These are phyloP conservation scores for Solanum etuberosum DNA, from an alignment of 257 asterid species.

Conservation along the genomic window DNA sequence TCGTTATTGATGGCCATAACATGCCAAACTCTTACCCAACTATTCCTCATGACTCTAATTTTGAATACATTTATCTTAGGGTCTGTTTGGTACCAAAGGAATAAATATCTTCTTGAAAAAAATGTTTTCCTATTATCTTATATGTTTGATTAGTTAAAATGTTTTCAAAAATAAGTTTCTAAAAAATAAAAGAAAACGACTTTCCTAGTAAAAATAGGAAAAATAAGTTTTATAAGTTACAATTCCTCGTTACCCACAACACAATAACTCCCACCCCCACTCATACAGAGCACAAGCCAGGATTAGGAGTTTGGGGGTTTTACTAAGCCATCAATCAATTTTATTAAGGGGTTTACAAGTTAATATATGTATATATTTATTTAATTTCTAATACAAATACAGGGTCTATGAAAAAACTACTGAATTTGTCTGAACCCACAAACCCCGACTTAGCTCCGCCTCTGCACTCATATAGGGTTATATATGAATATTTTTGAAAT, in stretches of 20 bases:
- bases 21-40: conserved; percentile 1
- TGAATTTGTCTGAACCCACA: too few species aligned
- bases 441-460: not conserved
- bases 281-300: not conserved
- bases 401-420: rapidly evolving
- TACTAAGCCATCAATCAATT: too few species aligned
- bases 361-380: too few species aligned
- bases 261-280: not conserved
- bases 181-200: not conserved
- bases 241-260: not conserved
- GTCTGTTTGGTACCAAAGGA: not conserved
- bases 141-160: not conserved
- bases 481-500: not conserved
- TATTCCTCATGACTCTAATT: not conserved
- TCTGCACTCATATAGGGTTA: not conserved
- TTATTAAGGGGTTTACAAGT: too few species aligned
- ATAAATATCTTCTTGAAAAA: not conserved
- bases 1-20: conserved; percentile 1
- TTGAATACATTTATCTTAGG: not conserved
- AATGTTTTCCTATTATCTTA: not conserved
- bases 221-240: not conserved
- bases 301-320: too few species aligned
- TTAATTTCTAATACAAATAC: too few species aligned
- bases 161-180: not conserved
- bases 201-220: not conserved